Conservation (phyloP, 2,329 filamentous ascomycete species). For the Botrytis paeoniae region DNA sequence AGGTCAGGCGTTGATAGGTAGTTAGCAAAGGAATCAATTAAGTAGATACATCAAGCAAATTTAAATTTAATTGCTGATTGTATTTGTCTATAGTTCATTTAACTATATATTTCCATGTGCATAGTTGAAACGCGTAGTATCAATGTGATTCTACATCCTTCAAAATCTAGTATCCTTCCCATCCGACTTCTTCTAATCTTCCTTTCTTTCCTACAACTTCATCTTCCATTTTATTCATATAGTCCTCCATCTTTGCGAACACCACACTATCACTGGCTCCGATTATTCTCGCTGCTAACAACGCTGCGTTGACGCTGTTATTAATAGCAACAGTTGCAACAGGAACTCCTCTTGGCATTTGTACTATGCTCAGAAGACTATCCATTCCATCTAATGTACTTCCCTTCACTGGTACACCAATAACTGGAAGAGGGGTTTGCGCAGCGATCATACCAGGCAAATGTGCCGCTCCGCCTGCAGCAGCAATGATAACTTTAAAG, state of each 20-base stretch:
- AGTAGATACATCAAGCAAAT: neutral
- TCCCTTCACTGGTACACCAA: slow-evolving; percentile 74
- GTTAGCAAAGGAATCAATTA: neutral
- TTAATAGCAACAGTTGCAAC: slow-evolving; percentile 77
- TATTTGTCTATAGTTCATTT: neutral
- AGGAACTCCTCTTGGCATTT: slow-evolving; percentile 73
- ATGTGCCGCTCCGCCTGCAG: slow-evolving; percentile 68
- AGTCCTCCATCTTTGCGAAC: slow-evolving; percentile 56
- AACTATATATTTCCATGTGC: neutral
- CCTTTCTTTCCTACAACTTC: slow-evolving; percentile 62
- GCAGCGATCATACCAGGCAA: slow-evolving; percentile 21
- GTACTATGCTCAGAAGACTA: slow-evolving; percentile 67
- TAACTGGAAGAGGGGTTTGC: slow-evolving; percentile 56
- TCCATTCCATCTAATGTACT: slow-evolving; percentile 60
- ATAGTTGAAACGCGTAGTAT: neutral
- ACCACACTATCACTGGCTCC: slow-evolving; percentile 56
- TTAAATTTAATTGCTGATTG: neutral
- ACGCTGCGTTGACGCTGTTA: slow-evolving; percentile 73
- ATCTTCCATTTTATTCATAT: slow-evolving; percentile 62
- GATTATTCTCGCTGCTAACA: slow-evolving; percentile 68
- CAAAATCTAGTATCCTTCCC: slow-evolving; percentile 46
- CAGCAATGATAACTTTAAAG: slow-evolving; percentile 45
- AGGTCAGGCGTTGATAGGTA: slow-evolving; percentile 6
- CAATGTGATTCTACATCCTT: neutral
- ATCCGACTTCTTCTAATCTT: slow-evolving; percentile 54